phyloP scores from a whole-genome alignment of 805 yeast genomes.

The Tetrapisispora fleetii region DNA sequence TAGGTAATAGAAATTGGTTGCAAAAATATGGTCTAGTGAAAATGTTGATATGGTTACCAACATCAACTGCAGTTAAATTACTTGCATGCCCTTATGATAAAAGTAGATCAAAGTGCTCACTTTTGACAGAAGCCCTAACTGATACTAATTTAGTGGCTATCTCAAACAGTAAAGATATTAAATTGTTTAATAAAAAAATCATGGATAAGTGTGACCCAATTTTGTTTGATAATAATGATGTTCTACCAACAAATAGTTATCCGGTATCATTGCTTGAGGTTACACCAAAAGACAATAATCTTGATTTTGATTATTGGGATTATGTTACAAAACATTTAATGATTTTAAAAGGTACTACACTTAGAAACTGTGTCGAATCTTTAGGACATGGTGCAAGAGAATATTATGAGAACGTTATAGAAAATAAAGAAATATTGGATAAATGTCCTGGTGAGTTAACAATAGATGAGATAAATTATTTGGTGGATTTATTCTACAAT shows the following conservation, averaged over 20 bases:
- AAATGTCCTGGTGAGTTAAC: constrained; percentile 42
- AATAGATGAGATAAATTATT: constrained; percentile 40
- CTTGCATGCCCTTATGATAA: constrained; percentile 44
- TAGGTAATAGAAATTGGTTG: constrained; percentile 64
- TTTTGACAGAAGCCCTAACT: constrained; percentile 55
- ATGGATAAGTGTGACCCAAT: constrained; percentile 26
- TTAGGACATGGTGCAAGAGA: constrained; percentile 78
- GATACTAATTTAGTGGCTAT: constrained; percentile 49
- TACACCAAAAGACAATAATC: constrained; percentile 34
- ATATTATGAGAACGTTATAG: constrained; percentile 32
- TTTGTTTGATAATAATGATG: constrained; percentile 23
- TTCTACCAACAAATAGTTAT: constrained; percentile 22
- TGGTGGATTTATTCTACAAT: constrained; percentile 43
- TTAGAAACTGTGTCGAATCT: constrained; percentile 38
- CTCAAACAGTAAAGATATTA: constrained; percentile 14
- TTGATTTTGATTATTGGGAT: constrained; percentile 53
- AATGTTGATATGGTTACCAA: constrained; percentile 60
- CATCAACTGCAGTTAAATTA: constrained; percentile 50
- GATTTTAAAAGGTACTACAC: constrained; percentile 36
- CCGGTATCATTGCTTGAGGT: constrained; percentile 51
- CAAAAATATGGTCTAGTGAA: constrained; percentile 64
- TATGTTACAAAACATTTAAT: constrained; percentile 54
- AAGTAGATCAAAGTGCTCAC: constrained; percentile 51
- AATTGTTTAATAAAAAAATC: constrained; percentile 12
- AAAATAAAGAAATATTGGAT: constrained; percentile 32